These are phyloP conservation scores for Angomonas deanei DNA, from an alignment of 208 protist species.

Conservation along the genomic window DNA sequence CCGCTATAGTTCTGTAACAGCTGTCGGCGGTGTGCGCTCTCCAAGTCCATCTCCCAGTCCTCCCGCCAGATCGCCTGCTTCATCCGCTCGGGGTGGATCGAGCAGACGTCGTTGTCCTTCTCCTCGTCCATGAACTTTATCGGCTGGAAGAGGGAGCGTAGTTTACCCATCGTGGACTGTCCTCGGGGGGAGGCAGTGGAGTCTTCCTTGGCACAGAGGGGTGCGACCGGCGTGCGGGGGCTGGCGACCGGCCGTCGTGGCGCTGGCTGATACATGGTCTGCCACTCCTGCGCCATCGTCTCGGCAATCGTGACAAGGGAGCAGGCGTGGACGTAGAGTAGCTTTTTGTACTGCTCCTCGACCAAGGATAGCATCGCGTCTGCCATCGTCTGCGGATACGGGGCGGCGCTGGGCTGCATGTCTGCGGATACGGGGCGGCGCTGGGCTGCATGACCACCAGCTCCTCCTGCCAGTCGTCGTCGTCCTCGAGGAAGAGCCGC, in stretches of 20 bases:
- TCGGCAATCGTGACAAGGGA: neutral
- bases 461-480: neutral
- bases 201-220: neutral
- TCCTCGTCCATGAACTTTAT: neutral
- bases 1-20: neutral
- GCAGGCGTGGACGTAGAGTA: neutral
- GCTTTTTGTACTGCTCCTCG: neutral
- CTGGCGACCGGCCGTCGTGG: neutral
- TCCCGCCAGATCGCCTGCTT: neutral
- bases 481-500: neutral
- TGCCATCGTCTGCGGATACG: neutral
- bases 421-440: neutral
- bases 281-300: neutral
- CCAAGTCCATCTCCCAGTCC: constrained; percentile 1
- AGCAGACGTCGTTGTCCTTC: neutral
- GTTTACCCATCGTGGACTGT: too few relatives aligned
- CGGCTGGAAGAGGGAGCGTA: neutral
- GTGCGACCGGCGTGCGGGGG: neutral
- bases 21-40: too few relatives aligned
- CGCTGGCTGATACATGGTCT: neutral
- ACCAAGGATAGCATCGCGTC: neutral
- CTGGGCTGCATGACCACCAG: neutral
- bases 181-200: neutral
- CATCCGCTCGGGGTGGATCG: neutral
- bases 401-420: neutral